phyloP scores from a whole-genome alignment of 352 stramenopile species.

The Globisporangium orthogonon region DNA sequence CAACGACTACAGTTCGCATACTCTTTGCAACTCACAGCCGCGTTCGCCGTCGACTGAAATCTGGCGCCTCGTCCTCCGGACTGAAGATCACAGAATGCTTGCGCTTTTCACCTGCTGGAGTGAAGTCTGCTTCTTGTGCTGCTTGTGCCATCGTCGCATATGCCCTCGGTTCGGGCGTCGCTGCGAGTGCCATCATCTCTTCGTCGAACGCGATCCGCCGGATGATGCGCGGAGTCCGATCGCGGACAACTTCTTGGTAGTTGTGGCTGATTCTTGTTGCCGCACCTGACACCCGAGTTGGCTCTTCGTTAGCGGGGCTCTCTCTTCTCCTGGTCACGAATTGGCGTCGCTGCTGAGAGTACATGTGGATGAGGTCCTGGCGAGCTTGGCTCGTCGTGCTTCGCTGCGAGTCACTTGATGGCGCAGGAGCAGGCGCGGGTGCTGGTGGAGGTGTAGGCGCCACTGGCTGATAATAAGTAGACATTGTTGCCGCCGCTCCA shows the following conservation, averaged over 20 bases:
- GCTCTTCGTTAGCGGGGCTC: not conserved
- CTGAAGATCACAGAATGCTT: conserved; percentile 25
- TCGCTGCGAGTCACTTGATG: conserved; percentile 1
- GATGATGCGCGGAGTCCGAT: conserved; percentile 27
- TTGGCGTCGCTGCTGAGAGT: conserved; percentile 4
- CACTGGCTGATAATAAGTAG: conserved; percentile 3
- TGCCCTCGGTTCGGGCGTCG: conserved; percentile 8
- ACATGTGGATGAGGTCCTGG: conserved; percentile 3
- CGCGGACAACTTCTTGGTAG: conserved; percentile 10
- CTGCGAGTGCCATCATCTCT: conserved; percentile 32
- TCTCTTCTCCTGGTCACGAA: conserved; percentile 4
- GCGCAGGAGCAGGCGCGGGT: not conserved
- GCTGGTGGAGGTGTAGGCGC: not conserved
- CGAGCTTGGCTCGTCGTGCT: not conserved
- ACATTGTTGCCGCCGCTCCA: not conserved
- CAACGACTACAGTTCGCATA: too few species aligned
- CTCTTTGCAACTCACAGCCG: conserved; percentile 17
- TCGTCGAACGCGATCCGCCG: conserved; percentile 37
- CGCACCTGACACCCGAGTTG: not conserved
- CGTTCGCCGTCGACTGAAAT: conserved; percentile 14
- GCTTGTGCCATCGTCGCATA: not conserved
- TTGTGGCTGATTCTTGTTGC: conserved; percentile 1
- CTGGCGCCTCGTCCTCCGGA: conserved; percentile 20
- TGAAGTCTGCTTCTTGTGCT: not conserved
- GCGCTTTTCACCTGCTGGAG: not conserved